phyloP scores from a whole-genome alignment of 192 early-diverging fungal species.

The Physocladia obscura region DNA sequence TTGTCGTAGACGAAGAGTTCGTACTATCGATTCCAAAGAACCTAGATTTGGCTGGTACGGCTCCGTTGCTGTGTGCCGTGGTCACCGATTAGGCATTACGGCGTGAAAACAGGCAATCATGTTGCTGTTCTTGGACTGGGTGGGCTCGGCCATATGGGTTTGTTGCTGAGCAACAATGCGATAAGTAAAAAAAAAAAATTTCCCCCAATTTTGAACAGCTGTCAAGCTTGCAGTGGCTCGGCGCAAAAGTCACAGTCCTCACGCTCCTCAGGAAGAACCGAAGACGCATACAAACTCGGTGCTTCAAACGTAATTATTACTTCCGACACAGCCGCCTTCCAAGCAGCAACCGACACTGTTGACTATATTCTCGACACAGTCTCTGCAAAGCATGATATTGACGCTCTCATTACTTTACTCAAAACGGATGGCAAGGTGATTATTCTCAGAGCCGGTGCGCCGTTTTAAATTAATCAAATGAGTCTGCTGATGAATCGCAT shows the following conservation, averaged over 20 bases:
- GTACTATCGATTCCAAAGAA: constrained; percentile 66
- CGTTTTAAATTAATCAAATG: constrained; percentile 18
- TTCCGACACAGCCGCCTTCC: constrained; percentile 15
- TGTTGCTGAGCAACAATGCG: too few species aligned
- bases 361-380: constrained; percentile 33
- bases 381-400: constrained; percentile 9
- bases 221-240: constrained; percentile 34
- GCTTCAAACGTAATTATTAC: constrained; percentile 17
- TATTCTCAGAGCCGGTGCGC: constrained; percentile 30
- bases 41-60: constrained; percentile 57
- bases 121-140: constrained; percentile 82
- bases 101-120: constrained; percentile 58
- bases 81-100: constrained; percentile 57
- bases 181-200: too few species aligned
- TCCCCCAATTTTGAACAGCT: too few species aligned
- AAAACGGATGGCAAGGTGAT: constrained; percentile 31
- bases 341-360: constrained; percentile 6
- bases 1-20: constrained; percentile 33
- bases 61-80: constrained; percentile 83
- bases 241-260: constrained; percentile 33
- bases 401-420: constrained; percentile 17
- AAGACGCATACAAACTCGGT: constrained; percentile 22
- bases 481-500: constrained; percentile 24
- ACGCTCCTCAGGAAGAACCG: constrained; percentile 14
- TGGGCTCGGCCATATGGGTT: constrained; percentile 70